Percentiles rank a stretch among this genome's conserved stretches.
These are phyloP conservation scores for Hymenoscyphus fructigenus DNA, from an alignment of 2,329 filamentous ascomycete genomes.

Conservation along the genomic window DNA sequence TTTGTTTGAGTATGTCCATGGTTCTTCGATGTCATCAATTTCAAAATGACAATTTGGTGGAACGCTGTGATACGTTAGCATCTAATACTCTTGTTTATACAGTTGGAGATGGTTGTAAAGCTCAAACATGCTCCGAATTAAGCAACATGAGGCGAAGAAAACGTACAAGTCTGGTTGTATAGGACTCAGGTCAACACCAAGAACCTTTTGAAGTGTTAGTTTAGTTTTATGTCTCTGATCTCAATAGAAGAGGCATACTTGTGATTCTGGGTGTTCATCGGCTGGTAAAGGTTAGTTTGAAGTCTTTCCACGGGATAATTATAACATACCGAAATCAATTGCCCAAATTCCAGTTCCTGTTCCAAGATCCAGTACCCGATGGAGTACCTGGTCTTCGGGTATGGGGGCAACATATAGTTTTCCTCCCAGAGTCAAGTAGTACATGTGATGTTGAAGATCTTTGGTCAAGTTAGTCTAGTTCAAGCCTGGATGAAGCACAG, in stretches of 20 bases:
- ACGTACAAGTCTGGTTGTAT: constrained; percentile 52
- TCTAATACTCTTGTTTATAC: constrained; percentile 1
- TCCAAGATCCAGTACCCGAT: constrained; percentile 39
- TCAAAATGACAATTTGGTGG: constrained; percentile 62
- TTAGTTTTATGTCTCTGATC: neutral
- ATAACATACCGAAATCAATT: constrained; percentile 50
- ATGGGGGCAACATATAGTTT: constrained; percentile 28
- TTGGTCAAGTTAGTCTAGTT: neutral
- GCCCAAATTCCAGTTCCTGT: constrained; percentile 63
- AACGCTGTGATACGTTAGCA: constrained; percentile 38
- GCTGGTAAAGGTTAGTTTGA: constrained; percentile 1
- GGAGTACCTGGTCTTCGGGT: constrained; percentile 30
- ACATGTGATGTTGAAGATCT: constrained; percentile 30
- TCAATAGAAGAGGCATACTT: constrained; percentile 1
- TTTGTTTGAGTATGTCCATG: constrained; percentile 45
- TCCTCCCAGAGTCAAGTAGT: constrained; percentile 21
- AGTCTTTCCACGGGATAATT: constrained; percentile 7
- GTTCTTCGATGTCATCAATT: constrained; percentile 60
- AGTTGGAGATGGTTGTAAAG: neutral
- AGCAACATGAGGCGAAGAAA: neutral
- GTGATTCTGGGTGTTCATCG: constrained; percentile 19
- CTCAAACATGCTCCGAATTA: too few relatives aligned
- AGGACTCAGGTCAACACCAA: constrained; percentile 63
- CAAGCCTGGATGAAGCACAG: neutral
- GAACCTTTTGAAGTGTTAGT: constrained; percentile 29